Evolutionary conservation across 2,329 filamentous ascomycete genomes (phyloP).

Genomic region (Juglanconis oblonga): DNA sequence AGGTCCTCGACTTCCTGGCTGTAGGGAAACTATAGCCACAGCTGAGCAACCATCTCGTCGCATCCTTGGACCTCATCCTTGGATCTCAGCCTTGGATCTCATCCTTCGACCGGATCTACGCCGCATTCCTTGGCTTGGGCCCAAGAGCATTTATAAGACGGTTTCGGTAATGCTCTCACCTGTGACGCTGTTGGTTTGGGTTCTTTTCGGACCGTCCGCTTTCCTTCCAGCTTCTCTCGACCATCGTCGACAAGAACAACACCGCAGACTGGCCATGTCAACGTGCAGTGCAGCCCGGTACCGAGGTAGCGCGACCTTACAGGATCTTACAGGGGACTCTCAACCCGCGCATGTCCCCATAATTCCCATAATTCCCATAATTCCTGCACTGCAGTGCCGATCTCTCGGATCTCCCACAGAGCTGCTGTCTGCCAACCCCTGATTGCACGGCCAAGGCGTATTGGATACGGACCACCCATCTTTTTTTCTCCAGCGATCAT

Average conservation of each 20-base stretch:
- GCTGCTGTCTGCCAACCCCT: neutral
- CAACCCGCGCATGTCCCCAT: neutral
- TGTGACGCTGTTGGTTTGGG: neutral
- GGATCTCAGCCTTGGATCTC: neutral
- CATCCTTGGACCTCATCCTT: neutral
- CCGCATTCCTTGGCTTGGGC: neutral
- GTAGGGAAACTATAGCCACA: neutral
- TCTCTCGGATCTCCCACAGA: neutral
- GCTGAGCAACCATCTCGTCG: neutral
- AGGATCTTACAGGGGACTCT: neutral
- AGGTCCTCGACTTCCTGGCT: too few species aligned
- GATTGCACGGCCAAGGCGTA: neutral
- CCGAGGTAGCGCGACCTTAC: conserved; percentile 1
- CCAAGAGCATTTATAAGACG: neutral
- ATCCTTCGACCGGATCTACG: neutral
- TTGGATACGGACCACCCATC: conserved; percentile 14
- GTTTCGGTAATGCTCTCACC: neutral
- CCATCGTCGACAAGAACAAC: neutral
- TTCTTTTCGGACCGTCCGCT: neutral
- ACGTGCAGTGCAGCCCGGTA: neutral
- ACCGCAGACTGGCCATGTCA: neutral
- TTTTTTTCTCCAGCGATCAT: conserved; percentile 4
- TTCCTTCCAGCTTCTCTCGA: neutral
- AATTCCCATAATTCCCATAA: neutral
- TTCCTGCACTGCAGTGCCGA: neutral